Base-by-base conservation (phyloP, 331 rosid species). In the Malus hybrid region DNA sequence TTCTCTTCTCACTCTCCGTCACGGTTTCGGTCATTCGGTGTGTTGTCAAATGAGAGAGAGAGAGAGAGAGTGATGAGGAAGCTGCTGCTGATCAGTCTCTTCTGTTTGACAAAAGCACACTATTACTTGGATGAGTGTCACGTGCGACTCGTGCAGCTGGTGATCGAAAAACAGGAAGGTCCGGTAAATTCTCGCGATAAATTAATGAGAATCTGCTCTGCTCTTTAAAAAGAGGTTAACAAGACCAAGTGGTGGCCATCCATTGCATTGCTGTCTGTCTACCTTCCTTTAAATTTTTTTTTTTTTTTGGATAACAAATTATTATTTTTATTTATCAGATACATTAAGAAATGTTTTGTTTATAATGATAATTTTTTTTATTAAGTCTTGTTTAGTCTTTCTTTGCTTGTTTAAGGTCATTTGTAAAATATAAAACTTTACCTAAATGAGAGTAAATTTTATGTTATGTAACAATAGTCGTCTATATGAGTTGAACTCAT, bases 141-240 rank as follows among this genome's bases (percentile, higher is more conserved):
- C 76, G 82, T 65, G 56, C 39, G 6, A 5, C 78, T 75, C 83
- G 80, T 71, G 82, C 63, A 34, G 78, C 69, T 44, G 76, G 76
- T 70, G 81, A 65, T 76, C 80, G 76, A 69, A 65, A 32, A 2
- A 32, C 24, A 4, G 66, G 22, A 61, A 61, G 64, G 66, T 57
- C 60, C 6, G 15, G 56, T 80, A 67, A 77, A 57, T 69, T 78
- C 28, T 83, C 83, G 75, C 83, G 80, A 69, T 7, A 80, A 60
- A 28, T 75, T 75, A 3, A 42, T 42, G 82, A 78, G 61, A 19
- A 16, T n/a, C 16, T n/a, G 36, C 36, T n/a, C 52, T 32, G 28
- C 14, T 42, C 14, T 42, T 1, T 10, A 10, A 27, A 12, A 22
- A 24, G 24, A 27, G 19, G 34, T 6, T 12, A 2, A 15, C 19